Evolutionary conservation across 805 yeast genomes (phyloP).

Genomic region (Jamesozyma gamospora): DNA sequence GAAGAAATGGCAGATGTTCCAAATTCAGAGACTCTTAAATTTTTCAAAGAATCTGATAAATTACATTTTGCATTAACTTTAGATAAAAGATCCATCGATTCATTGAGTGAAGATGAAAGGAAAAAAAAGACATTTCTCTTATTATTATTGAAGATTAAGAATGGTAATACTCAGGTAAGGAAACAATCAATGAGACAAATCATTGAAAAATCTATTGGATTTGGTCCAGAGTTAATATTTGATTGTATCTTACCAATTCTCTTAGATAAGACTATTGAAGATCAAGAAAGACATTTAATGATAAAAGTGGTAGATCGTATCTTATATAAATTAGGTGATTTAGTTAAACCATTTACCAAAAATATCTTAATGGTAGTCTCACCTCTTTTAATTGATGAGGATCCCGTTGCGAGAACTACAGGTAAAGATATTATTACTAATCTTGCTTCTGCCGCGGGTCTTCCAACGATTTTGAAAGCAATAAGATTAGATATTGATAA

Average conservation of each 20-base stretch:
- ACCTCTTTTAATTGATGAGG: slow-evolving; percentile 75
- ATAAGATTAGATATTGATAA: slow-evolving; percentile 77
- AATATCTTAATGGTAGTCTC: slow-evolving; percentile 63
- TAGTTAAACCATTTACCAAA: slow-evolving; percentile 62
- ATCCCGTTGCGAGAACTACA: slow-evolving; percentile 59
- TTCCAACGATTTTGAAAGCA: slow-evolving; percentile 66
- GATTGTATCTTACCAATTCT: slow-evolving; percentile 66
- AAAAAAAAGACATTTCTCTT: slow-evolving; percentile 53
- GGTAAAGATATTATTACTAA: slow-evolving; percentile 72
- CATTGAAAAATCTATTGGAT: slow-evolving; percentile 48
- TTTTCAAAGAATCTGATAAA: slow-evolving; percentile 61
- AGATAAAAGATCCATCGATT: slow-evolving; percentile 24
- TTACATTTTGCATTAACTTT: slow-evolving; percentile 59
- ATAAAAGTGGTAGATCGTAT: slow-evolving; percentile 68
- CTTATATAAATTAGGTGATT: slow-evolving; percentile 52
- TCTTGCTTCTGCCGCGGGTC: slow-evolving; percentile 72
- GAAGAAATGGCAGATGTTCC: slow-evolving; percentile 45
- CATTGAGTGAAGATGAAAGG: slow-evolving; percentile 41
- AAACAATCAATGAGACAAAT: slow-evolving; percentile 59
- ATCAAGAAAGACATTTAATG: slow-evolving; percentile 72
- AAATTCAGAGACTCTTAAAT: slow-evolving; percentile 55
- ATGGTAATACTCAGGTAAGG: slow-evolving; percentile 62
- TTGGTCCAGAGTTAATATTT: slow-evolving; percentile 64
- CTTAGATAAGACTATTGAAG: slow-evolving; percentile 61
- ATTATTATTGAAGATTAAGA: slow-evolving; percentile 59